A percentile compares a stretch with the other conserved stretches of the same genome.
These are phyloP conservation scores for Leccinum huronense DNA, from an alignment of 1,284 basidiomycete genomes.

Conservation along the genomic window DNA sequence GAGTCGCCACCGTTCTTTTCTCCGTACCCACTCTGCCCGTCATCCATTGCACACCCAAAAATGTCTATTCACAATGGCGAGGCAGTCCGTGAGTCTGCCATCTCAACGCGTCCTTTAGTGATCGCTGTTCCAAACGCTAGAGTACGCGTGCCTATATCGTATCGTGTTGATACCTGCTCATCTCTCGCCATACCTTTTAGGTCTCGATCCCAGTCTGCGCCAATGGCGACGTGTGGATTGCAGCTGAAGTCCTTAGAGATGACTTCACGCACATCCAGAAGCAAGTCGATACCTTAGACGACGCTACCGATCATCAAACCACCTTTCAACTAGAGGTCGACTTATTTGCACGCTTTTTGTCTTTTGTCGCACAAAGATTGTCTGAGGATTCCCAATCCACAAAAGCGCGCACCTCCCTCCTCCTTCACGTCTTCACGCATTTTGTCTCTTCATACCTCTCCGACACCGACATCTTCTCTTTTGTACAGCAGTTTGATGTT, in stretches of 20 bases:
- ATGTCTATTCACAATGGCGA: constrained; percentile 34
- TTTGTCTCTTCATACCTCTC: constrained; percentile 80
- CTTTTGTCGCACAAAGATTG: constrained; percentile 66
- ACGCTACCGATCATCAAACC: constrained; percentile 52
- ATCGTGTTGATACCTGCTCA: constrained; percentile 15
- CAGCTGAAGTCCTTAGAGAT: constrained; percentile 84
- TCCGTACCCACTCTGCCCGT: constrained; percentile 7
- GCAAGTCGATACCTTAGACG: constrained; percentile 53
- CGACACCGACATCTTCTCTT: constrained; percentile 75
- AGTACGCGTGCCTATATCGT: constrained; percentile 46
- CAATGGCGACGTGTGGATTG: constrained; percentile 78
- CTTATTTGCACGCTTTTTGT: constrained; percentile 78
- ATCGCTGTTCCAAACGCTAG: constrained; percentile 61
- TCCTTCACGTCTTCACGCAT: constrained; percentile 70
- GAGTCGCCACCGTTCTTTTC: constrained; percentile 9
- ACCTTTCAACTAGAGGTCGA: constrained; percentile 66
- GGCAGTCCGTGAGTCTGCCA: constrained; percentile 34
- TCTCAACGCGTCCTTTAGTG: constrained; percentile 63
- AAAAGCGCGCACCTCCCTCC: constrained; percentile 63
- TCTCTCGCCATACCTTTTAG: constrained; percentile 37
- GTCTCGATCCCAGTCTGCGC: constrained; percentile 84
- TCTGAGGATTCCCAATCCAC: constrained; percentile 52
- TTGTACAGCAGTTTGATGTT: constrained; percentile 73
- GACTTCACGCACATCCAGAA: constrained; percentile 74
- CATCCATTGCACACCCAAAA: constrained; percentile 18